phyloP scores from a whole-genome alignment of 169 alveolate genomes.

The Plasmodium blacklocki region DNA sequence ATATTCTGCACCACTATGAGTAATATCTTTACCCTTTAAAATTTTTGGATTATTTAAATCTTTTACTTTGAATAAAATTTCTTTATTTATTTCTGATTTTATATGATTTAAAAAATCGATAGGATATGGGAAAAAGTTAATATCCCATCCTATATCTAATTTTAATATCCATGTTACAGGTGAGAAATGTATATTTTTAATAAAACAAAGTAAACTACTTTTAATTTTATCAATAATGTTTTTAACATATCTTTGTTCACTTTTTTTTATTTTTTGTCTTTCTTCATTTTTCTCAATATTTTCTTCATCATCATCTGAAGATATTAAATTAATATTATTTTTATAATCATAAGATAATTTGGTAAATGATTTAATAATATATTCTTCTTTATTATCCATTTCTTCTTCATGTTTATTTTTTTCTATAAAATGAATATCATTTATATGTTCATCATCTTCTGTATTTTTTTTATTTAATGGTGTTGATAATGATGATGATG shows the following conservation, averaged over 20 bases:
- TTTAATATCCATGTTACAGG: conserved; percentile 78
- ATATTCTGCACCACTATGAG: conserved; percentile 79
- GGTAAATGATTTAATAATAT: conserved; percentile 42
- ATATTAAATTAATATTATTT: conserved; percentile 67
- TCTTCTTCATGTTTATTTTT: conserved; percentile 71
- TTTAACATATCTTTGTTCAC: conserved; percentile 79
- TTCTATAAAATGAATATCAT: conserved; percentile 6
- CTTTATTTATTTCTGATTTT: conserved; percentile 79
- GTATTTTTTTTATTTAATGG: conserved; percentile 22
- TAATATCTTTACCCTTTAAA: conserved; percentile 76
- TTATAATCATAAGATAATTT: conserved; percentile 71
- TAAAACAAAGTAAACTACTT: conserved; percentile 53
- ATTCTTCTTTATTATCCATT: conserved; percentile 79
- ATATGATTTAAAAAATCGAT: conserved; percentile 81
- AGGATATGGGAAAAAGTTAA: conserved; percentile 78
- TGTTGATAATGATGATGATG: conserved; percentile 19
- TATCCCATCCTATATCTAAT: conserved; percentile 77
- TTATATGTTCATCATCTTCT: conserved; percentile 4
- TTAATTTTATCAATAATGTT: conserved; percentile 71
- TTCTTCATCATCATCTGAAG: conserved; percentile 45
- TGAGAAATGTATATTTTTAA: conserved; percentile 64
- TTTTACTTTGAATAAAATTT: conserved; percentile 75
- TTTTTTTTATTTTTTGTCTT: conserved; percentile 52
- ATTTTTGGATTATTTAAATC: conserved; percentile 81
- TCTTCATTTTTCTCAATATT: conserved; percentile 68